phyloP scores from a whole-genome alignment of 768 basidiomycete genomes.

The Lactarius akahatsu region DNA sequence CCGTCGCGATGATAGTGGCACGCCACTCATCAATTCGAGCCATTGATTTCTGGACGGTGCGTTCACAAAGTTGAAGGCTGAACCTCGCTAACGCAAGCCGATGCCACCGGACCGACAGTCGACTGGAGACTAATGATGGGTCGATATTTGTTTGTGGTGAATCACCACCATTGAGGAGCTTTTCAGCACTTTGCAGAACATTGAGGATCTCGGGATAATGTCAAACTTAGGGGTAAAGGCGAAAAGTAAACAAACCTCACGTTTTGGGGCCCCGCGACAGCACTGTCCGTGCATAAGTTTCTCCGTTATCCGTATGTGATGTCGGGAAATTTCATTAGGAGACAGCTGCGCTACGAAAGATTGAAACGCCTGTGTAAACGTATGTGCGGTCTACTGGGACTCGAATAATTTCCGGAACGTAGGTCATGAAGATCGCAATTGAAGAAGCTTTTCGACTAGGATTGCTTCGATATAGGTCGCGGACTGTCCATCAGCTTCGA shows the following conservation, averaged over 20 bases:
- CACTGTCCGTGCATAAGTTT: constrained; percentile 67
- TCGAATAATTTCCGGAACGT: constrained; percentile 73
- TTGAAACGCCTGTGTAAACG: constrained; percentile 65
- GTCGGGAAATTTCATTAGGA: constrained; percentile 42
- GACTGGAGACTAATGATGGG: constrained; percentile 49
- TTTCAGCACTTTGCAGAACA: constrained; percentile 53
- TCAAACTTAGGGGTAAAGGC: not conserved
- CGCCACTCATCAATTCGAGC: constrained; percentile 71
- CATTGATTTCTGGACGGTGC: constrained; percentile 61
- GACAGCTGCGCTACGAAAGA: constrained; percentile 50
- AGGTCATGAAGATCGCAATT: constrained; percentile 59
- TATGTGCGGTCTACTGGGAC: constrained; percentile 64
- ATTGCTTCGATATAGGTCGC: constrained; percentile 50
- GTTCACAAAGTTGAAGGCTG: constrained; percentile 62
- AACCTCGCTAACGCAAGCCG: constrained; percentile 56
- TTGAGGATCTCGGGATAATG: constrained; percentile 52
- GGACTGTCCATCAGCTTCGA: constrained; percentile 9
- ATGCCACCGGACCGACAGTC: constrained; percentile 47
- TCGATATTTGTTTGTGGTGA: constrained; percentile 54
- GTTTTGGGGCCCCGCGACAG: constrained; percentile 66
- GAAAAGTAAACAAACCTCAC: constrained; percentile 50
- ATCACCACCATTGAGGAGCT: constrained; percentile 47
- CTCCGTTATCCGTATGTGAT: constrained; percentile 57
- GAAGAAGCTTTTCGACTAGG: constrained; percentile 66
- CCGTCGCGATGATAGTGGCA: constrained; percentile 61